Evolutionary conservation across 768 basidiomycete species (phyloP).

Genomic region (Terana coerulea): DNA sequence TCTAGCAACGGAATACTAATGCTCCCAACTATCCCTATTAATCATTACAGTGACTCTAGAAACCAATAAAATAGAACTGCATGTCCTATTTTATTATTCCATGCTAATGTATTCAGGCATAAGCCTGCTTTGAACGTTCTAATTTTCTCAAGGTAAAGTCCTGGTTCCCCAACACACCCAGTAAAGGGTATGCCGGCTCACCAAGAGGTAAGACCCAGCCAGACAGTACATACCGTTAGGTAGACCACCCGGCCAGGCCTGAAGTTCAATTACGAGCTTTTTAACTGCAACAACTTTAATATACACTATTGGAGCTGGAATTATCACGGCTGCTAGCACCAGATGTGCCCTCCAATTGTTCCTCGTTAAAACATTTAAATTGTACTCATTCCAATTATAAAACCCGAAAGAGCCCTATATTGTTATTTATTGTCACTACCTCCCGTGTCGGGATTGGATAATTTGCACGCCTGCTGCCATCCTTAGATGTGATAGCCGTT

Average conservation of each 20-base stretch:
- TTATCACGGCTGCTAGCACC: no score
- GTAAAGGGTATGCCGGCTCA: constrained; percentile 64
- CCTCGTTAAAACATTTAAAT: no score
- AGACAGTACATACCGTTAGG: constrained; percentile 65
- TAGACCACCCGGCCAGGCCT: constrained; percentile 58
- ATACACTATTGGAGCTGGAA: no score
- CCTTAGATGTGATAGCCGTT: no score
- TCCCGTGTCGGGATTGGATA: no score
- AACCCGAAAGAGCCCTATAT: no score
- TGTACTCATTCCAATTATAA: no score
- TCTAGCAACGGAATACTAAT: constrained; percentile 79
- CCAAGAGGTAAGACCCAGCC: constrained; percentile 67
- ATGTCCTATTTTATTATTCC: constrained; percentile 81
- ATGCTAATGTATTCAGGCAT: constrained; percentile 79
- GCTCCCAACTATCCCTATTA: constrained; percentile 82
- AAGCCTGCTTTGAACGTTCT: constrained; percentile 80
- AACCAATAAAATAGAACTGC: constrained; percentile 82
- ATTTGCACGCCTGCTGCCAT: no score
- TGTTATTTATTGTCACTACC: no score
- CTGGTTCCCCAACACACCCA: constrained; percentile 70
- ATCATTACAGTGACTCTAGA: constrained; percentile 79
- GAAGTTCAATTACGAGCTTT: no score
- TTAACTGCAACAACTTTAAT: no score
- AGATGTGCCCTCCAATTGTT: no score
- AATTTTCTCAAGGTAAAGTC: constrained; percentile 82